Conservation (phyloP, 305 asterid species). For the Solanum hybrid region DNA sequence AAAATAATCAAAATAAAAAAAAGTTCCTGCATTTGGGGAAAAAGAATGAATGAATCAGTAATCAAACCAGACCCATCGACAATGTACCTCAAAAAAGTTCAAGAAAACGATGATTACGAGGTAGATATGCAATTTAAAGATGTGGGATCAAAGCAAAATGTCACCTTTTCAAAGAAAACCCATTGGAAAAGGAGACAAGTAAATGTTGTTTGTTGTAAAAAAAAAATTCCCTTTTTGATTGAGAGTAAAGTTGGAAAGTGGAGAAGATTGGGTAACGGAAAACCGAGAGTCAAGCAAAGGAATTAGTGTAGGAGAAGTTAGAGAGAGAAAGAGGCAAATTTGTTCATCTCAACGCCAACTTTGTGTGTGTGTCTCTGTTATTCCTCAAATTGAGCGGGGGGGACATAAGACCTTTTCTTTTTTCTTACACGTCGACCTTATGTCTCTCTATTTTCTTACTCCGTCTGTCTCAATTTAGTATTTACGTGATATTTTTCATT, state of each 20-base stretch:
- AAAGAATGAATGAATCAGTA: neutral
- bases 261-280: slow-evolving; percentile 16
- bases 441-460: neutral
- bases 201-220: neutral
- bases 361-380: neutral
- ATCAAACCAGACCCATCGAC: neutral
- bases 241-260: neutral
- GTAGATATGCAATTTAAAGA: neutral
- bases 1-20: neutral
- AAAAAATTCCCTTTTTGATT: neutral
- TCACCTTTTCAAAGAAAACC: neutral
- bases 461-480: neutral
- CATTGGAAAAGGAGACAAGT: neutral
- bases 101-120: neutral
- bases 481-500: accelerated
- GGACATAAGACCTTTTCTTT: neutral
- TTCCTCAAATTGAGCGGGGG: slow-evolving; percentile 1
- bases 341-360: neutral
- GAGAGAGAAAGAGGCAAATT: neutral
- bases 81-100: neutral
- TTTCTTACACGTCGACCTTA: slow-evolving; percentile 1
- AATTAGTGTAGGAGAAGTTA: slow-evolving; percentile 7
- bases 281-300: slow-evolving; percentile 36
- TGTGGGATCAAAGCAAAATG: neutral
- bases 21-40: neutral